These are phyloP conservation scores for Kuraishia piskuri DNA, from an alignment of 805 yeast species.

Conservation along the genomic window DNA sequence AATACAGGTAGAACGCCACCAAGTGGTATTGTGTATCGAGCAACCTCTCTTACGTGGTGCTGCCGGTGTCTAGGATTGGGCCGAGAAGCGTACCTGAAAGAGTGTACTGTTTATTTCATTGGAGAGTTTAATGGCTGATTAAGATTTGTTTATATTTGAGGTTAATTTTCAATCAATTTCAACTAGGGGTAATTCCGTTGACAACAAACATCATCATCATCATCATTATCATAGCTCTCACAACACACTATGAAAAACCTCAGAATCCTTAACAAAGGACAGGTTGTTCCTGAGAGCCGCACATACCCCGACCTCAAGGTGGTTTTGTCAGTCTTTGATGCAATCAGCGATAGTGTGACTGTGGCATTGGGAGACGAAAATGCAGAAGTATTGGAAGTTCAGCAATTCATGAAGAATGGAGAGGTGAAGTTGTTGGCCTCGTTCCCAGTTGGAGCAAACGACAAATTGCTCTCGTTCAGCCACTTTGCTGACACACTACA, in stretches of 20 bases:
- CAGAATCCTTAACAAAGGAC: constrained; percentile 40
- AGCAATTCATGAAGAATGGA: constrained; percentile 63
- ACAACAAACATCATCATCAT: background rate
- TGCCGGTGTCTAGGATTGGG: too few relatives aligned
- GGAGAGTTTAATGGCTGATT: too few relatives aligned
- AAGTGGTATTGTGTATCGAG: too few relatives aligned
- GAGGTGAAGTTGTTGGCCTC: constrained; percentile 48
- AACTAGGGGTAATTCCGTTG: too few relatives aligned
- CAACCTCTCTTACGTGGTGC: too few relatives aligned
- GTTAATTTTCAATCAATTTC: too few relatives aligned
- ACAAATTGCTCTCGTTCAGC: constrained; percentile 41
- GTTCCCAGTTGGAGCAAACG: constrained; percentile 38
- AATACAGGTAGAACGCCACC: too few relatives aligned
- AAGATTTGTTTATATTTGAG: too few relatives aligned
- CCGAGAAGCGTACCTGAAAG: too few relatives aligned
- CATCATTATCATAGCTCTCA: background rate
- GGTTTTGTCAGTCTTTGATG: constrained; percentile 53
- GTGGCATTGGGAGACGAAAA: constrained; percentile 50
- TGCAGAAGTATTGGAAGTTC: constrained; percentile 59
- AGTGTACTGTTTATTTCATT: too few relatives aligned
- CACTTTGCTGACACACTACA: constrained; percentile 68
- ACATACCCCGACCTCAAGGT: constrained; percentile 61
- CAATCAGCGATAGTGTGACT: constrained; percentile 65
- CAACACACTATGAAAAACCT: constrained; percentile 22
- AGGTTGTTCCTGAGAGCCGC: constrained; percentile 39